phyloP scores from a whole-genome alignment of 108 stramenopile species.

The Cyclotella sp. region DNA sequence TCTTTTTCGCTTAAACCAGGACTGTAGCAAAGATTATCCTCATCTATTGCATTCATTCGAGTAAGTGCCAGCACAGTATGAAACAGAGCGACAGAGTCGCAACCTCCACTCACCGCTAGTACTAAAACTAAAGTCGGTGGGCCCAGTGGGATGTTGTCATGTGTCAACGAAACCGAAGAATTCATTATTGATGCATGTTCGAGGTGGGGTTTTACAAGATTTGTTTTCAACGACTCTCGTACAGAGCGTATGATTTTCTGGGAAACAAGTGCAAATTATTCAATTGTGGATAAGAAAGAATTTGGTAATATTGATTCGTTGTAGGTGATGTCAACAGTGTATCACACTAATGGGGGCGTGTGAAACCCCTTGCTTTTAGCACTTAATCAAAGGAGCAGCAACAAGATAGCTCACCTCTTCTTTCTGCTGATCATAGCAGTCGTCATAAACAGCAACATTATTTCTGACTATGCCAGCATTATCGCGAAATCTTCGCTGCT shows the following conservation, averaged over 20 bases:
- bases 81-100: conserved; percentile 86
- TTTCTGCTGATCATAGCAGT: not conserved
- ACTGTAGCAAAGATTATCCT: too few species aligned
- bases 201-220: not conserved
- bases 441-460: not conserved
- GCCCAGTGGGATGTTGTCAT: not conserved
- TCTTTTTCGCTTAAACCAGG: too few species aligned
- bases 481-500: too few species aligned
- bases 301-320: not conserved
- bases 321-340: too few species aligned
- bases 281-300: not conserved
- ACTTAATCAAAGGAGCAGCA: not conserved
- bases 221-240: not conserved
- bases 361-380: too few species aligned
- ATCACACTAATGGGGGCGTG: too few species aligned
- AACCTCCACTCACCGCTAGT: conserved; percentile 88
- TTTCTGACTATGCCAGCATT: too few species aligned
- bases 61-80: conserved; percentile 66
- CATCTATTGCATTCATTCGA: not conserved
- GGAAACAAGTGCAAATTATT: not conserved
- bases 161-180: too few species aligned
- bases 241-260: conserved; percentile 4
- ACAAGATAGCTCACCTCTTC: not conserved
- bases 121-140: conserved; percentile 53
- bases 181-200: not conserved